phyloP scores from a whole-genome alignment of 768 basidiomycete species.

The Collybia sordida region DNA sequence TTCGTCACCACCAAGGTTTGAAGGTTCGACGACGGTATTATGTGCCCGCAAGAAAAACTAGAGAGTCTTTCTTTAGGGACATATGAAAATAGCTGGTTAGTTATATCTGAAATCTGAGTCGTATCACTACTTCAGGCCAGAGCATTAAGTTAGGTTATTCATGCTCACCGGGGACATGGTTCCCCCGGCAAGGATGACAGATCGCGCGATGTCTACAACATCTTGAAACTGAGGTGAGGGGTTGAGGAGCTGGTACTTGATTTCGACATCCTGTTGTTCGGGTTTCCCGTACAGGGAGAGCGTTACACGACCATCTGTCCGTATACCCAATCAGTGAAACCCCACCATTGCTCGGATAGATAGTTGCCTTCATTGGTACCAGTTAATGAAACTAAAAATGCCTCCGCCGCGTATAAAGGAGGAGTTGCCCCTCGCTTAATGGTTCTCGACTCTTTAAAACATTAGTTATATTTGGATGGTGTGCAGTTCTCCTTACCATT shows the following conservation, averaged over 20 bases:
- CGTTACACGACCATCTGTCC: conserved; percentile 74
- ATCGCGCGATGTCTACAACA: conserved; percentile 76
- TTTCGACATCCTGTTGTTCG: conserved; percentile 49
- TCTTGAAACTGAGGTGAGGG: conserved; percentile 85
- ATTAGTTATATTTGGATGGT: not conserved
- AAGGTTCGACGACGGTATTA: conserved; percentile 81
- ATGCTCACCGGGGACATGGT: conserved; percentile 93
- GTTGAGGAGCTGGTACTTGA: conserved; percentile 93
- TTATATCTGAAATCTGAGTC: conserved; percentile 81
- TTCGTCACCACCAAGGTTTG: conserved; percentile 70
- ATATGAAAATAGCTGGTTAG: conserved; percentile 74
- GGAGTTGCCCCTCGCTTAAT: conserved; percentile 51
- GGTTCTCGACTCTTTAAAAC: conserved; percentile 6
- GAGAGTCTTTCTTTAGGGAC: conserved; percentile 61
- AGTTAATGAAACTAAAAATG: conserved; percentile 76
- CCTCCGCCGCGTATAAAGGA: conserved; percentile 78
- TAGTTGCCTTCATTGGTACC: conserved; percentile 68
- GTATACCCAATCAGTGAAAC: not conserved
- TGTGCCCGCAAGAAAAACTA: conserved; percentile 89
- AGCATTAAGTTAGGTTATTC: not conserved
- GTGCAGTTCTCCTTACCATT: conserved; percentile 29
- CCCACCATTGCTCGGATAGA: not conserved
- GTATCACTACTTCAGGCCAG: not conserved
- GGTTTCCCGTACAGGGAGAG: conserved; percentile 44
- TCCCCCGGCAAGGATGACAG: conserved; percentile 91